These are phyloP conservation scores for Plasmodium malariae DNA, from an alignment of 169 alveolate genomes.

Conservation along the genomic window DNA sequence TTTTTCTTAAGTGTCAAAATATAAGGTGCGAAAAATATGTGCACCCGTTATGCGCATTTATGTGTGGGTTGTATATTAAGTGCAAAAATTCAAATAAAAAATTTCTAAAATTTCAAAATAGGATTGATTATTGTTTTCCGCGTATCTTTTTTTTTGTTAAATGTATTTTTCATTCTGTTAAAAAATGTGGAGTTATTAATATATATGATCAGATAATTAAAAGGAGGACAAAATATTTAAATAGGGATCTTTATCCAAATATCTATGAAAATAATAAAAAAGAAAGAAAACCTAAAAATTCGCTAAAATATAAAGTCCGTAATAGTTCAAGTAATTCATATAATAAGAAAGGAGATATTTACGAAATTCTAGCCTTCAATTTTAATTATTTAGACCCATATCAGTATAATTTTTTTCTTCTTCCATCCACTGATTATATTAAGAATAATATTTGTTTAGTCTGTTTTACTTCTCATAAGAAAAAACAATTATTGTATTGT, in stretches of 20 bases:
- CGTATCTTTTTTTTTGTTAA: constrained; percentile 47
- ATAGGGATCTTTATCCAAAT: constrained; percentile 71
- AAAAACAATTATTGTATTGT: constrained; percentile 35
- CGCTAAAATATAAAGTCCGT: constrained; percentile 35
- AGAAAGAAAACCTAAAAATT: constrained; percentile 63
- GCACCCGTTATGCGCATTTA: constrained; percentile 67
- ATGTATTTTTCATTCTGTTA: constrained; percentile 60
- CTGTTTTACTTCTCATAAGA: constrained; percentile 58
- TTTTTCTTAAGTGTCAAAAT: constrained; percentile 45
- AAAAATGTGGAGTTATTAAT: constrained; percentile 44
- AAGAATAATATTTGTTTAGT: constrained; percentile 64
- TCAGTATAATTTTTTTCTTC: constrained; percentile 60
- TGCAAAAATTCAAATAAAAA: constrained; percentile 63
- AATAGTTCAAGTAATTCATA: neutral
- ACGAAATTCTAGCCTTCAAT: constrained; percentile 51
- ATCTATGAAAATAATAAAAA: constrained; percentile 70
- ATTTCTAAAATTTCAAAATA: constrained; percentile 56
- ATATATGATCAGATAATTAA: constrained; percentile 50
- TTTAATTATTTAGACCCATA: constrained; percentile 49
- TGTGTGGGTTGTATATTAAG: constrained; percentile 72
- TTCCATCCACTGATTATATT: constrained; percentile 46
- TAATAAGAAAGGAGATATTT: constrained; percentile 47
- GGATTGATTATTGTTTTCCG: constrained; percentile 69
- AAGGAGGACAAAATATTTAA: constrained; percentile 62
- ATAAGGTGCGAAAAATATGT: constrained; percentile 30